phyloP scores from a whole-genome alignment of 2,329 filamentous ascomycete genomes.

The Aotearoamyces nothofagi region DNA sequence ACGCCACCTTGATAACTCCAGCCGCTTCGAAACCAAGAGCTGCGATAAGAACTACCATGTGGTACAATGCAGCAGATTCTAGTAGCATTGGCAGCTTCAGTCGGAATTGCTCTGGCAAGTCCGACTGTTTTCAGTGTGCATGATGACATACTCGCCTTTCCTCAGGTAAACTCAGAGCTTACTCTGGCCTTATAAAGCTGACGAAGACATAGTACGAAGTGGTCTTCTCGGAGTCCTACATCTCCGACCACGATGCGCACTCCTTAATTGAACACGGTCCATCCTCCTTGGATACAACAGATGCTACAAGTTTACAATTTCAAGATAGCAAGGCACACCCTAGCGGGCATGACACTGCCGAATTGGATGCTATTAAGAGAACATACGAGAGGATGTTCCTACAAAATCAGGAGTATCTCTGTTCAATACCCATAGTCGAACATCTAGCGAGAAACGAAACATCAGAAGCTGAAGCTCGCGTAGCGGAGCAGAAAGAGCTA shows the following conservation, averaged over 20 bases:
- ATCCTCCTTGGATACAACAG: no score
- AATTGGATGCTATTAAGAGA: constrained; percentile 12
- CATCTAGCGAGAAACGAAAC: constrained; percentile 29
- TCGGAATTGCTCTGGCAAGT: constrained; percentile 28
- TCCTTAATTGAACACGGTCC: constrained; percentile 25
- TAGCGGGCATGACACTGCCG: constrained; percentile 2
- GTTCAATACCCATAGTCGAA: constrained; percentile 45
- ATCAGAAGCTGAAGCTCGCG: constrained; percentile 31
- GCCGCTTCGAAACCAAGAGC: no score
- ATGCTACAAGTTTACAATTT: no score
- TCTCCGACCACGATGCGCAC: constrained; percentile 40
- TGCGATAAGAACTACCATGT: no score
- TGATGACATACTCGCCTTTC: constrained; percentile 57
- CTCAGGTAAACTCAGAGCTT: constrained; percentile 34
- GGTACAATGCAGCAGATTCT: constrained; percentile 17
- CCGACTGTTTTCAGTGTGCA: constrained; percentile 53
- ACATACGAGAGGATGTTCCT: constrained; percentile 46
- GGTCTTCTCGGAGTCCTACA: constrained; percentile 42
- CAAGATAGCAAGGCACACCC: no score
- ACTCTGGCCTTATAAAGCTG: neutral
- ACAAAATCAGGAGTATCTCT: constrained; percentile 43
- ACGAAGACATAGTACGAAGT: constrained; percentile 41
- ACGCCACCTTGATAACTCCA: no score
- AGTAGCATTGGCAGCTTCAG: constrained; percentile 13
- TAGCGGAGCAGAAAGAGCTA: constrained; percentile 50